Conservation (phyloP, 768 basidiomycete genomes). For the Mycena maculata region DNA sequence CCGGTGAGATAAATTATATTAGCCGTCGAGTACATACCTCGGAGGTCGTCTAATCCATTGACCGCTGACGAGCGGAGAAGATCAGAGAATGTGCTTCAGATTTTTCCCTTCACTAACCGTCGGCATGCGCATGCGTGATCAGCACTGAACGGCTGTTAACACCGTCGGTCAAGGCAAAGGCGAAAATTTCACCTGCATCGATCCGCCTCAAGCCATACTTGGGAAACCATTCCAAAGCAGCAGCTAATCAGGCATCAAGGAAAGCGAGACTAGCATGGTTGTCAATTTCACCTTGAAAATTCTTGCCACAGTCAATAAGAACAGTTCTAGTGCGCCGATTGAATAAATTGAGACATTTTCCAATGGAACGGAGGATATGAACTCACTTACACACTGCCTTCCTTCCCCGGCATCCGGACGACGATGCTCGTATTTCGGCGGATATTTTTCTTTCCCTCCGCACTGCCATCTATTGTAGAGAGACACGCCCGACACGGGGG, state of each 20-base stretch:
- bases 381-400: conserved; percentile 63
- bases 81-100: neutral
- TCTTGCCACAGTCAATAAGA: conserved; percentile 89
- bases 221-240: conserved; percentile 64
- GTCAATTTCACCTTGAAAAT: conserved; percentile 62
- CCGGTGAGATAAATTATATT: neutral
- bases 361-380: neutral
- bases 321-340: conserved; percentile 63
- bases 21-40: conserved; percentile 62
- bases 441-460: conserved; percentile 84
- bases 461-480: conserved; percentile 63
- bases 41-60: conserved; percentile 90
- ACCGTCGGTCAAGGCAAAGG: conserved; percentile 31
- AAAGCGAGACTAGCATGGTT: conserved; percentile 61
- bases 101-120: conserved; percentile 54
- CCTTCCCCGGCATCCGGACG: conserved; percentile 59
- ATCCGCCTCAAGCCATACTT: conserved; percentile 74
- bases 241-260: conserved; percentile 44
- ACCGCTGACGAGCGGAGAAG: conserved; percentile 61
- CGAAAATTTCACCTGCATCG: conserved; percentile 44
- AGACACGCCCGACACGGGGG: conserved; percentile 71
- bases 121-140: conserved; percentile 90
- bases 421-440: conserved; percentile 86
- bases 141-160: conserved; percentile 72
- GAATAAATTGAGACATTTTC: neutral